A percentile compares a stretch with the other conserved stretches of the same genome.
phyloP scores from a whole-genome alignment of 371 early-diverging fungal species.

The Mucor mucedo region DNA sequence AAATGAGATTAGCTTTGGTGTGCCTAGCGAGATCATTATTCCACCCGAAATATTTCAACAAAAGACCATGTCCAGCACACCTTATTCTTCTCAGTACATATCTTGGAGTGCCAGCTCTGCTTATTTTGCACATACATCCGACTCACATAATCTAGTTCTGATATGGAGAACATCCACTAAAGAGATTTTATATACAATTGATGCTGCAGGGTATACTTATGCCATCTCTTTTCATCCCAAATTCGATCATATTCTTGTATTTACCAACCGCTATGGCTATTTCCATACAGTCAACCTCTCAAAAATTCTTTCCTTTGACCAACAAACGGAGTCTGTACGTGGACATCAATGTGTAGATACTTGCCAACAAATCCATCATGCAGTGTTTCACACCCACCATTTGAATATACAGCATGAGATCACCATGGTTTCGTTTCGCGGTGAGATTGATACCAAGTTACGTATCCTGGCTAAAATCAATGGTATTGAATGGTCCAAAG shows the following conservation, averaged over 20 bases:
- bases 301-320: conserved; percentile 10
- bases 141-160: conserved; percentile 48
- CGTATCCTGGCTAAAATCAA: conserved; percentile 63
- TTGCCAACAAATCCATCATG: conserved; percentile 4
- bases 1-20: conserved; percentile 11
- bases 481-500: conserved; percentile 60
- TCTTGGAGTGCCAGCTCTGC: conserved; percentile 59
- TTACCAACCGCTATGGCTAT: conserved; percentile 63
- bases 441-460: conserved; percentile 51
- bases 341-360: conserved; percentile 11
- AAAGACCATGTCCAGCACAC: background rate
- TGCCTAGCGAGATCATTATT: conserved; percentile 10
- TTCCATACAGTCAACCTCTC: conserved; percentile 60
- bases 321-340: conserved; percentile 2
- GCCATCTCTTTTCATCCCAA: conserved; percentile 59
- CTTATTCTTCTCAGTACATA: conserved; percentile 55
- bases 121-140: conserved; percentile 65
- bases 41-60: conserved; percentile 9
- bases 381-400: conserved; percentile 27
- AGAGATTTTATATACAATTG: conserved; percentile 45
- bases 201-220: conserved; percentile 55
- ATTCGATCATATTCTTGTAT: conserved; percentile 55
- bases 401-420: conserved; percentile 51
- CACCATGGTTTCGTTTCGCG: conserved; percentile 62
- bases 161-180: conserved; percentile 56